Percentiles rank a stretch among this genome's conserved stretches.
Evolutionary conservation across 495 filamentous ascomycete species (phyloP).

Genomic region (Penicillium soppii): DNA sequence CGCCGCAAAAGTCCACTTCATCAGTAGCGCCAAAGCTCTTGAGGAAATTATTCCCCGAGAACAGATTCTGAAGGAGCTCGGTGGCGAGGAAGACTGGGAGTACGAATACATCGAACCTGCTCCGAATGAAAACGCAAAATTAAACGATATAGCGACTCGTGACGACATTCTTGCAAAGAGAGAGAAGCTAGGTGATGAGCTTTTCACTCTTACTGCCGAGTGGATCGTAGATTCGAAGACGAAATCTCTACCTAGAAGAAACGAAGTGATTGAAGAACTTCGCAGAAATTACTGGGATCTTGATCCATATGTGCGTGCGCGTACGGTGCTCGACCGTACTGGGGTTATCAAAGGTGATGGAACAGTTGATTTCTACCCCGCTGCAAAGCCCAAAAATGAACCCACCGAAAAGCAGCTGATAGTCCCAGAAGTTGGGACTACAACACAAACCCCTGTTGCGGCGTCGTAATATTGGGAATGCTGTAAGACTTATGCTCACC

Average conservation of each 20-base stretch:
- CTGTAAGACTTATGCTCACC: no score
- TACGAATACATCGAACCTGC: constrained; percentile 78
- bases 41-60: constrained; percentile 64
- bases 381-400: constrained; percentile 7
- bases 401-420: constrained; percentile 5
- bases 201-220: constrained; percentile 61
- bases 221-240: constrained; percentile 53
- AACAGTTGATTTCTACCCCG: constrained; percentile 60
- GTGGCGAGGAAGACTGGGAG: constrained; percentile 77
- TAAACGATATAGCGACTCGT: constrained; percentile 61
- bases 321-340: constrained; percentile 66
- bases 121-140: constrained; percentile 64
- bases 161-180: constrained; percentile 56
- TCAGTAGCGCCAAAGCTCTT: constrained; percentile 71
- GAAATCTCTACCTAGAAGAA: constrained; percentile 49
- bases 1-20: constrained; percentile 91
- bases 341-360: constrained; percentile 65
- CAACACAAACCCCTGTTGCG: no score
- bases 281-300: constrained; percentile 79
- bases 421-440: no score
- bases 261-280: constrained; percentile 59
- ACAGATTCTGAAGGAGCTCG: constrained; percentile 75
- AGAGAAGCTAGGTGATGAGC: constrained; percentile 58
- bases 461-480: no score
- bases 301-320: constrained; percentile 72